Base-by-base conservation (phyloP, 2,329 filamentous ascomycete genomes). In the Hortaea sp. region DNA sequence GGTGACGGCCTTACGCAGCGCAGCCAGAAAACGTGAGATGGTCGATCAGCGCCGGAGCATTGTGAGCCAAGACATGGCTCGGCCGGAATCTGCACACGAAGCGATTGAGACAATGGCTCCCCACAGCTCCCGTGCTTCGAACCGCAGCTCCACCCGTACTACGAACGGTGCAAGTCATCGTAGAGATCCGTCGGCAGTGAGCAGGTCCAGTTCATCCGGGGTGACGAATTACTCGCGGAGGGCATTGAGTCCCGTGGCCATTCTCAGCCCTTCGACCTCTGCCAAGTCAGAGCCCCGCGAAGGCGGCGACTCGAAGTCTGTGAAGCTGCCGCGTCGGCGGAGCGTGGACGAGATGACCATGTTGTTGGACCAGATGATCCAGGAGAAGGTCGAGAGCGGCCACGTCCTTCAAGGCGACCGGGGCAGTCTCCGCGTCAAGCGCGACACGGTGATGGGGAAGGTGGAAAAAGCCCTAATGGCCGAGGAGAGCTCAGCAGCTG, bases 331-430 rank as follows among this genome's bases (percentile, higher is more conserved):
- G 10, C 55, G 60, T 4, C 51, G 59, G 29, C 80, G 77, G 69
- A 87, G 85, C 54, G 84, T 92, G 31, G 88, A 95, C 57, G 89
- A 95, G 66, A 89, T 95, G 81, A 94, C 86, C 55, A 80, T 82
- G 58, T 88, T 95, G 70, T 76, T 95, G 28, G 90, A 97, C 59
- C 88, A 95, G 67, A 95, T 97, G 90, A 92, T 95, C 49, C 85
- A 89, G 61, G 85, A 90, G 60, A 81, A 85, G 48, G 84, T 94
- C 44, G 85, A 92, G 57, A 80, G 74, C 44, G 86, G 85, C 20
- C 79, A 86, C 45, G 69, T 87, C 20, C 73, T 86, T 29, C 79
- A 84, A 57, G 76, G 81, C 44, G 69, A 69, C 43, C 73, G 82
- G 49, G 84, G 82, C 37, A 87, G 81, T 58, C 76, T 87, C 43